These are phyloP conservation scores for Magnusiomyces magnusii DNA, from an alignment of 1,139 yeast genomes.

Conservation along the genomic window DNA sequence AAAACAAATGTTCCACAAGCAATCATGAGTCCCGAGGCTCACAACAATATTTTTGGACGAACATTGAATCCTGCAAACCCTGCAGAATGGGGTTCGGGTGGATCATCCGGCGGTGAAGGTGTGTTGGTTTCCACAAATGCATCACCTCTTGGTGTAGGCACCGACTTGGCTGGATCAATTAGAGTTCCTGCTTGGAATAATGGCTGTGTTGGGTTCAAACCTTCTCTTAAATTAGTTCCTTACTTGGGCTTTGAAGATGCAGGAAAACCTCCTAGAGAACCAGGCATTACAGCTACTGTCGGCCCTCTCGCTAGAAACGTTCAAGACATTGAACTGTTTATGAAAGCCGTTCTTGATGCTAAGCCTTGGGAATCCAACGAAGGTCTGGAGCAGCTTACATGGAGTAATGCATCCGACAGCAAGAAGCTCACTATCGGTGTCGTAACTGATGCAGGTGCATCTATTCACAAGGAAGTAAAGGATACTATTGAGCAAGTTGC, in stretches of 20 bases:
- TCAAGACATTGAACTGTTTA: constrained; percentile 50
- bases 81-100: constrained; percentile 42
- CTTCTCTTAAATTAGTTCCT: constrained; percentile 45
- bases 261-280: constrained; percentile 26
- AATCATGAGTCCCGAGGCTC: constrained; percentile 47
- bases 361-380: constrained; percentile 50
- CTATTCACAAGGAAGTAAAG: constrained; percentile 9
- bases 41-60: constrained; percentile 41
- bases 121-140: constrained; percentile 46
- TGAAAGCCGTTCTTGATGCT: constrained; percentile 44
- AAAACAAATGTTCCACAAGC: constrained; percentile 56
- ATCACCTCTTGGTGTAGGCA: constrained; percentile 48
- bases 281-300: constrained; percentile 36
- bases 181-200: constrained; percentile 50
- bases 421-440: constrained; percentile 9
- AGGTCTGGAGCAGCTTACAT: constrained; percentile 32
- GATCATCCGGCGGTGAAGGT: constrained; percentile 60
- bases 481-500: constrained; percentile 5
- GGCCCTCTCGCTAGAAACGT: constrained; percentile 46
- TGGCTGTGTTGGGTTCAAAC: constrained; percentile 49
- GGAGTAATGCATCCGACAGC: constrained; percentile 1
- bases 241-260: constrained; percentile 12
- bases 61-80: constrained; percentile 44
- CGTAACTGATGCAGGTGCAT: constrained; percentile 8
- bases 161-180: constrained; percentile 60